Conservation (phyloP, 257 asterid species). For the Eustoma russellianum region DNA sequence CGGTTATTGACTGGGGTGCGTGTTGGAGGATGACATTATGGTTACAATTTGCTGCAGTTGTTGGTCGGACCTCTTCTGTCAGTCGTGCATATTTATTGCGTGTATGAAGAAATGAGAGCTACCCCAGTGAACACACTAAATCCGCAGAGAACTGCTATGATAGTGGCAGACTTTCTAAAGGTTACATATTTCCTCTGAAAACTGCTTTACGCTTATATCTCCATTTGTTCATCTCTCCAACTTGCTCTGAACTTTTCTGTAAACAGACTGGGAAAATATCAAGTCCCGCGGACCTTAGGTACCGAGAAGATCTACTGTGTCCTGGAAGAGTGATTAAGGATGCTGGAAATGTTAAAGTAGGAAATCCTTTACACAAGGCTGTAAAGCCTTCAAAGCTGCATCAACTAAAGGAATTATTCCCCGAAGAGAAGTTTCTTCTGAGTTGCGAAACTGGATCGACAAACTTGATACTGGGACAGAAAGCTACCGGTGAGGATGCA, state of each 20-base stretch:
- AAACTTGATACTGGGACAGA: slow-evolving; percentile 70
- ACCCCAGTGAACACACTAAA: slow-evolving; percentile 92
- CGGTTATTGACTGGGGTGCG: too few relatives aligned
- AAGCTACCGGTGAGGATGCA: slow-evolving; percentile 86
- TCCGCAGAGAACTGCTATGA: slow-evolving; percentile 92
- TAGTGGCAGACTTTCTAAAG: slow-evolving; percentile 77
- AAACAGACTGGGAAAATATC: slow-evolving; percentile 65
- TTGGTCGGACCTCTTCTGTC: slow-evolving; percentile 78
- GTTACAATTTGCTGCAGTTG: slow-evolving; percentile 40
- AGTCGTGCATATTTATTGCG: slow-evolving; percentile 60
- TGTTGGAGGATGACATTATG: too few relatives aligned
- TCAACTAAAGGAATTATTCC: slow-evolving; percentile 44
- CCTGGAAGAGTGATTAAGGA: slow-evolving; percentile 77
- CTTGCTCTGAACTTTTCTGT: not conserved
- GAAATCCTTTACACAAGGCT: slow-evolving; percentile 59
- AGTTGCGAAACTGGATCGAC: slow-evolving; percentile 45
- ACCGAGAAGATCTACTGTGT: slow-evolving; percentile 72
- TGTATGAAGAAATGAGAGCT: slow-evolving; percentile 87
- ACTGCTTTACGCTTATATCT: too few relatives aligned
- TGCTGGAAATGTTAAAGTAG: slow-evolving; percentile 85
- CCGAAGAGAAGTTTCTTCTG: slow-evolving; percentile 60
- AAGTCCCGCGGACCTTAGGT: slow-evolving; percentile 88
- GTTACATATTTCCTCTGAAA: slow-evolving; percentile 19
- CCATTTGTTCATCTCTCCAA: too few relatives aligned
- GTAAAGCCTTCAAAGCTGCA: slow-evolving; percentile 62